Conservation (phyloP, 306 rosid species). For the Prunus mira region DNA sequence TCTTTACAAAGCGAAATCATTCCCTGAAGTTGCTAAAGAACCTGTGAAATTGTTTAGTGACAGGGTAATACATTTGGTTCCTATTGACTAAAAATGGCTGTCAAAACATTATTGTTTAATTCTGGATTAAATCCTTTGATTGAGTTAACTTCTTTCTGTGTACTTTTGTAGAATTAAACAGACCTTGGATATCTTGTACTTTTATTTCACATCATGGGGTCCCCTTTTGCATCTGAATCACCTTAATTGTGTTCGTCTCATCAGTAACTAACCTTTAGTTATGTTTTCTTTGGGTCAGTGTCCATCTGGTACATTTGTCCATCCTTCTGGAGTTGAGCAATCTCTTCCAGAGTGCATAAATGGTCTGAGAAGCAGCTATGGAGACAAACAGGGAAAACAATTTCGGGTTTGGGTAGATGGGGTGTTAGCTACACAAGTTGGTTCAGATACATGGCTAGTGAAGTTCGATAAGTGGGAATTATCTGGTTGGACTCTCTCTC, state of each 20-base stretch:
- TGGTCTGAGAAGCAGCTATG: slow-evolving; percentile 40
- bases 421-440: slow-evolving; percentile 44
- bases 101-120: not conserved
- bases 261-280: slow-evolving; percentile 8
- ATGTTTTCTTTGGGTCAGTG: slow-evolving; percentile 37
- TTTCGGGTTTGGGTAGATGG: slow-evolving; percentile 70
- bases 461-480: slow-evolving; percentile 74
- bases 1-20: not conserved
- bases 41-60: not conserved
- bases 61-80: not conserved
- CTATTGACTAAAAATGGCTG: not conserved
- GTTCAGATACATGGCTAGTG: slow-evolving; percentile 65
- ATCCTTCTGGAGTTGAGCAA: slow-evolving; percentile 65
- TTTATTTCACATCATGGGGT: not conserved
- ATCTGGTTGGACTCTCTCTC: slow-evolving; percentile 40
- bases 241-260: not conserved
- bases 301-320: slow-evolving; percentile 50
- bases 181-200: not conserved
- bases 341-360: slow-evolving; percentile 33
- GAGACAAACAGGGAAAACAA: slow-evolving; percentile 73
- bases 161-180: not conserved
- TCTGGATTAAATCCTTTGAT: not conserved
- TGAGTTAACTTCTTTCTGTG: not conserved
- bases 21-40: not conserved
- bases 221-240: not conserved